Percentiles rank a stretch among this genome's conserved stretches.
These are phyloP conservation scores for Glaciozyma antarctica DNA, from an alignment of 768 basidiomycete genomes.

Conservation along the genomic window DNA sequence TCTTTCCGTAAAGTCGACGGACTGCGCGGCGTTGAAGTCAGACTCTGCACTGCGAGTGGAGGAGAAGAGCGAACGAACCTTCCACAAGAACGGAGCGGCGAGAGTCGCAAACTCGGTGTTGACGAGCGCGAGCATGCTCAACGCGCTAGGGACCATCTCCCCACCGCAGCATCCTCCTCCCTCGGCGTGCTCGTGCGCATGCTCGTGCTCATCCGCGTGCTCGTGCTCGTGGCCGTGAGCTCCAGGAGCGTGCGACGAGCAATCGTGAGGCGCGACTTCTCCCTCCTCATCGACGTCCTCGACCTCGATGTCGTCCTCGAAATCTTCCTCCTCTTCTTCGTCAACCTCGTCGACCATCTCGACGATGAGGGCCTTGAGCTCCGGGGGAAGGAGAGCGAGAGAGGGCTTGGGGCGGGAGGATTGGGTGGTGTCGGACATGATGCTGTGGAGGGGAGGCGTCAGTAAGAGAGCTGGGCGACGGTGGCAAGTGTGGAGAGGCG, in stretches of 20 bases:
- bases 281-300: not conserved
- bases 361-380: conserved; percentile 65
- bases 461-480: too few species aligned
- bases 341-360: conserved; percentile 54
- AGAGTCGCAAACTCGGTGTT: not conserved
- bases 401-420: conserved; percentile 27
- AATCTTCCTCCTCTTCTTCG: not conserved
- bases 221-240: not conserved
- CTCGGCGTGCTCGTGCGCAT: not conserved
- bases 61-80: not conserved
- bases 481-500: too few species aligned
- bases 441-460: not conserved
- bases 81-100: conserved; percentile 2
- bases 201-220: not conserved
- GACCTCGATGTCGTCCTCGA: not conserved
- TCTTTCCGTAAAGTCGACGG: not conserved
- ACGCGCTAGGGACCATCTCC: not conserved
- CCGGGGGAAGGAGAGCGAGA: conserved; percentile 49
- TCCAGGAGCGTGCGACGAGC: not conserved
- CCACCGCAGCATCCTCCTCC: not conserved
- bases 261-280: not conserved
- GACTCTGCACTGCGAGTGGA: not conserved
- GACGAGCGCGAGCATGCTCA: conserved; percentile 1
- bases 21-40: not conserved
- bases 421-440: not conserved